A percentile compares a stretch with the other conserved stretches of the same genome.
Conservation (phyloP, 352 stramenopile species). For the Saprolegnia diclina region DNA sequence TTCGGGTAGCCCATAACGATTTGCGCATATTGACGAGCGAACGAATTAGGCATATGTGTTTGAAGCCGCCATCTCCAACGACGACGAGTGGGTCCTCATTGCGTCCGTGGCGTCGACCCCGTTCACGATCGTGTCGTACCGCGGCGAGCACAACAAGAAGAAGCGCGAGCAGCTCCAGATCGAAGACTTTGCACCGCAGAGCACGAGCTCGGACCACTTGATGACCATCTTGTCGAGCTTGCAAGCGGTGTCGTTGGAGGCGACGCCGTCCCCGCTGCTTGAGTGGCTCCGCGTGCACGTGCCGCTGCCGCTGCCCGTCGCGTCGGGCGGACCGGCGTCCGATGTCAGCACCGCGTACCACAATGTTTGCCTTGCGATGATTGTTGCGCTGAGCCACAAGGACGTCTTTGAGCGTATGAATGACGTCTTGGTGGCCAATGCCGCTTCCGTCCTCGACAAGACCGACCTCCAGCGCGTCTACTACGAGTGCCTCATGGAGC, state of each 20-base stretch:
- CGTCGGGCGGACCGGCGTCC: neutral
- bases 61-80: neutral
- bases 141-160: conserved; percentile 37
- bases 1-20: conserved; percentile 25
- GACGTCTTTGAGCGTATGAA: conserved; percentile 3
- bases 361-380: neutral
- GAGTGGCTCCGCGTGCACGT: neutral
- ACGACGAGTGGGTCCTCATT: conserved; percentile 32
- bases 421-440: neutral
- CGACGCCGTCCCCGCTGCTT: neutral
- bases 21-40: neutral
- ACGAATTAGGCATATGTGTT: conserved; percentile 36
- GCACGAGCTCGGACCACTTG: neutral
- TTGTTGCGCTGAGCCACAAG: neutral
- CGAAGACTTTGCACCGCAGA: neutral
- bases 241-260: neutral
- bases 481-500: conserved; percentile 7
- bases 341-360: neutral
- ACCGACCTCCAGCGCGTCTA: conserved; percentile 1
- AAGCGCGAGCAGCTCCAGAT: neutral
- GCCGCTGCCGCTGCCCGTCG: neutral
- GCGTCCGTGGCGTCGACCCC: conserved; percentile 33
- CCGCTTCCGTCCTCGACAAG: conserved; percentile 21
- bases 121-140: conserved; percentile 39
- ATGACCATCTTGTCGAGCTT: neutral